A percentile compares a stretch with the other conserved stretches of the same genome.
phyloP scores from a whole-genome alignment of 1,284 basidiomycete genomes.

The Stereum hirsutum region DNA sequence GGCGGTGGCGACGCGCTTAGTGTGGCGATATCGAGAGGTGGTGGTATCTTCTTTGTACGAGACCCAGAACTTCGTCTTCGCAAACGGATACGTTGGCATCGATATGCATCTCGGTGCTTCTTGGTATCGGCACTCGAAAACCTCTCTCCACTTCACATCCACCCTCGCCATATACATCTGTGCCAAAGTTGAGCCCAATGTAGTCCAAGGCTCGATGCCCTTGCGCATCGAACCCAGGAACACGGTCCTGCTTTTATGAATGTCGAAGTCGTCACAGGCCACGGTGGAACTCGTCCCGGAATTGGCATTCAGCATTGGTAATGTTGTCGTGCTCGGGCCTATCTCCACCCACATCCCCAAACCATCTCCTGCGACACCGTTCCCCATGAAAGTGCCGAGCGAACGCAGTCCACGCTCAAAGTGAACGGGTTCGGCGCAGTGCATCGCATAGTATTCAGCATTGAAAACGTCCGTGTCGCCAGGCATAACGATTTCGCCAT shows the following conservation, averaged over 20 bases:
- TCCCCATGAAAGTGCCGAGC: conserved; percentile 25
- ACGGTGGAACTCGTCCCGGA: conserved; percentile 18
- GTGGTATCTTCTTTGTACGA: conserved; percentile 29
- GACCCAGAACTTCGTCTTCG: conserved; percentile 48
- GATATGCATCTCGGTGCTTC: conserved; percentile 27
- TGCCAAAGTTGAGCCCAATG: conserved; percentile 34
- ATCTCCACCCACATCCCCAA: conserved; percentile 56
- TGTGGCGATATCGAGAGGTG: not conserved
- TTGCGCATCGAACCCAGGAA: conserved; percentile 42
- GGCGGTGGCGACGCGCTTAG: no score
- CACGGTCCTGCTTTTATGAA: no score
- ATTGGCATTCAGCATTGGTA: conserved; percentile 44
- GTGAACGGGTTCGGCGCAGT: conserved; percentile 50
- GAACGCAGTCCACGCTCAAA: conserved; percentile 41
- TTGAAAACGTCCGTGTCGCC: conserved; percentile 41
- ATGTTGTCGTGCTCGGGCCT: conserved; percentile 47
- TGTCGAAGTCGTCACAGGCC: no score
- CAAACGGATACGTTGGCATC: conserved; percentile 57
- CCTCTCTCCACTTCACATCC: conserved; percentile 41
- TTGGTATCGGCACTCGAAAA: conserved; percentile 34
- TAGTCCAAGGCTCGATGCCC: conserved; percentile 31
- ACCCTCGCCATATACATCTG: conserved; percentile 35
- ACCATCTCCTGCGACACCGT: conserved; percentile 21
- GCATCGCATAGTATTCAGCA: conserved; percentile 46
- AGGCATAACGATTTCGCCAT: conserved; percentile 40